These are phyloP conservation scores for Candida qinlingensis DNA, from an alignment of 805 yeast genomes.

Conservation along the genomic window DNA sequence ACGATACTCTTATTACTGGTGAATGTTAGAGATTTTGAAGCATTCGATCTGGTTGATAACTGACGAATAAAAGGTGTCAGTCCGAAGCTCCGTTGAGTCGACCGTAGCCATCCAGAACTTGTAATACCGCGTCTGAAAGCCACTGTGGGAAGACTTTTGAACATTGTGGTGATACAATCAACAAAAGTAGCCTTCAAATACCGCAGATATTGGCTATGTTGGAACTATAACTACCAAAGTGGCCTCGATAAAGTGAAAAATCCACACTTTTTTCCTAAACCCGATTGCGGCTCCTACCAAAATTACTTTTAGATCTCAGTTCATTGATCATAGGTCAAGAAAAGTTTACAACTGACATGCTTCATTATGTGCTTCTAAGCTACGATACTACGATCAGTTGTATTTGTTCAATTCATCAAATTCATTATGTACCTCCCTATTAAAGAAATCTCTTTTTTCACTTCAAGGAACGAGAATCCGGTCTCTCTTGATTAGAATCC, in stretches of 20 bases:
- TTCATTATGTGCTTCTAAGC: too few relatives aligned
- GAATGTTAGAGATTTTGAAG: neutral
- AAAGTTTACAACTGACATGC: too few relatives aligned
- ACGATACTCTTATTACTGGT: neutral
- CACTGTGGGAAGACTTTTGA: neutral
- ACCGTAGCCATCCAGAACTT: neutral
- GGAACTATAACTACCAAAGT: too few relatives aligned
- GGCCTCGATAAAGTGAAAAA: neutral
- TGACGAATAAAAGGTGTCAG: neutral
- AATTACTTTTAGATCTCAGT: too few relatives aligned
- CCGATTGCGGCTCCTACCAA: neutral
- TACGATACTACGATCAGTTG: too few relatives aligned
- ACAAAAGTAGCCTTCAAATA: too few relatives aligned
- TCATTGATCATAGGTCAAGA: too few relatives aligned
- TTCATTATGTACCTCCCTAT: too few relatives aligned
- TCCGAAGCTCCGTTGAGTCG: neutral
- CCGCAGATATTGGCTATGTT: too few relatives aligned
- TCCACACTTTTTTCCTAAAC: neutral
- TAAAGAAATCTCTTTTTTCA: too few relatives aligned
- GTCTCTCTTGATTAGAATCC: neutral
- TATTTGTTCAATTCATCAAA: too few relatives aligned
- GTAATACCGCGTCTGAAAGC: neutral
- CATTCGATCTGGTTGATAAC: neutral
- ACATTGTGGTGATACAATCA: too few relatives aligned
- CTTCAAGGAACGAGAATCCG: neutral